Base-by-base conservation (phyloP, 495 filamentous ascomycete genomes). In the Endocarpon pusillum region DNA sequence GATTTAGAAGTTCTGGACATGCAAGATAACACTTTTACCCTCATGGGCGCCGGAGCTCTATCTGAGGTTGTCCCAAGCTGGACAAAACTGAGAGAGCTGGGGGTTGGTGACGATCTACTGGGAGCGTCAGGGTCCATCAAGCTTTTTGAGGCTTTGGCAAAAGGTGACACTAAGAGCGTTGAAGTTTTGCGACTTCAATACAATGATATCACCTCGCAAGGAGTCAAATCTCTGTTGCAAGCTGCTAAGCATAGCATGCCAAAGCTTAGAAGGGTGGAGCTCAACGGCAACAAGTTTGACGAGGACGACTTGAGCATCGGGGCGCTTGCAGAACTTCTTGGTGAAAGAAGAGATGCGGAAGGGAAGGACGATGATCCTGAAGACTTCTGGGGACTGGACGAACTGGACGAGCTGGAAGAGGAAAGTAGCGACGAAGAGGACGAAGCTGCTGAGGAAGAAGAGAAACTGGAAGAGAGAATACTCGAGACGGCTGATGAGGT, bases 11-110 rank as follows among this genome's bases (percentile, higher is more conserved):
- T 81, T 27, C 52, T 96, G 22, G 89, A 97, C 65, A 55, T 97
- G 43, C 86, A 97, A 58, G 89, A 97, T 51, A 97, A 97, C 55
- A 94, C 89, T 8, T 96, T 96, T 49, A 96, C 91, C 5, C 42
- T 73, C 21, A 58, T 66, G 37, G 89, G 86, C 5, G 82, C 85
- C 3, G 72, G 59, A 44, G 84, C 85, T 19, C 61, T 97, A 26
- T 73, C 79, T 3, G 66, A 67, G 38, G 83, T 82, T 11, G 62
- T 84, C 19, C 61, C 66, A 0, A 61, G 66, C 32, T 97, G 89
- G 89, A 57, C 61, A 8, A 64, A 74, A 29, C 62, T 96, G 29
- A 54, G 64, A 41, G 91, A 94, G 54, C 62, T 97, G 16, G 87
- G 83, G 31, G 73, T 96, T 22, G 80, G 83, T 16, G 89, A 97